Evolutionary conservation across 176 grass and related monocot species (phyloP).

Genomic region (Poa pratensis): DNA sequence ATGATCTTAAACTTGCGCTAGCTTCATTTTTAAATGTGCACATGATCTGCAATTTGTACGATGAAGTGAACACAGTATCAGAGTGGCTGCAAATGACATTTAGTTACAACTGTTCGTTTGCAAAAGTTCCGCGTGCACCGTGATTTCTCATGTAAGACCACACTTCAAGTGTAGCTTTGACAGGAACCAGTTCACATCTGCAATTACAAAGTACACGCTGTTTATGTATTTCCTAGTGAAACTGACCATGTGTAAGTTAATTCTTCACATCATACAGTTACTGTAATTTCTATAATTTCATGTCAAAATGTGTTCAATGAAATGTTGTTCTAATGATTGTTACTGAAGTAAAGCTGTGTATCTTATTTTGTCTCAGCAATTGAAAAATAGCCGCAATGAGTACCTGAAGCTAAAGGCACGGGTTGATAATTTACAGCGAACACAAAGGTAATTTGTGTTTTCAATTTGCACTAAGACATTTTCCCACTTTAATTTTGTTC

Average conservation of each 20-base stretch:
- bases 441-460: slow-evolving; percentile 53
- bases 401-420: slow-evolving; percentile 74
- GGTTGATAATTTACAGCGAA: slow-evolving; percentile 71
- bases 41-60: background rate
- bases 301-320: background rate
- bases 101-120: background rate
- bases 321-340: background rate
- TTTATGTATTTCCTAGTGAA: background rate
- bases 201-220: background rate
- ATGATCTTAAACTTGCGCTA: background rate
- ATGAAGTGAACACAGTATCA: background rate
- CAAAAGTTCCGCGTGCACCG: background rate
- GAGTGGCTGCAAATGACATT: background rate
- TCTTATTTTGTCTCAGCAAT: slow-evolving; percentile 44
- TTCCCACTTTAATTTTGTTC: background rate
- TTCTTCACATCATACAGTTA: background rate
- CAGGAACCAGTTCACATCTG: background rate
- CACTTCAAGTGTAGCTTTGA: background rate
- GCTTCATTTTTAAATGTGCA: background rate
- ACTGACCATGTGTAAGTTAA: background rate
- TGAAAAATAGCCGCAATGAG: slow-evolving; percentile 72
- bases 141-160: background rate
- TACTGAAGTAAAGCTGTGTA: slow-evolving; percentile 17
- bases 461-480: background rate
- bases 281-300: background rate